Base-by-base conservation (phyloP, 306 rosid species). In the Geum urbanum region DNA sequence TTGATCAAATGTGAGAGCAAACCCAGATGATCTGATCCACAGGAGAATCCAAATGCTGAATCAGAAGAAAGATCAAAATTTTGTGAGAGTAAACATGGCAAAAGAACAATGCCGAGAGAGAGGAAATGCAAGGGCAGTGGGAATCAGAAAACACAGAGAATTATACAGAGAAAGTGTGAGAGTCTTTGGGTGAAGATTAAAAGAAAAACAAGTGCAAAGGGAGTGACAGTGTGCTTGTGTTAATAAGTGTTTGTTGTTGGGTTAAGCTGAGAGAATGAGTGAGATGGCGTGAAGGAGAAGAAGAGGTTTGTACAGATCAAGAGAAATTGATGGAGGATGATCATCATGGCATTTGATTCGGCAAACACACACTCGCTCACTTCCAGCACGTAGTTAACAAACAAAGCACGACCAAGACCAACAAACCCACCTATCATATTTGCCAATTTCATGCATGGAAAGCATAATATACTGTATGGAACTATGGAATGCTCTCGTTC, bases 201-300 rank as follows among this genome's bases (percentile, higher is more conserved):
- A 24, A 65, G 47, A 27, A 47, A 32, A 59, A 35, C 67, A 27
- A 48, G 47, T 48, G 54, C 74, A 51, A 67, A 41, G 55, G 48
- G 39, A 78, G 70, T 66, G 68, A 69, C 55, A 55, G 74, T 55
- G 68, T 24, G 27, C 27, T 24, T 24, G 27, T 24, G 27, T 24
- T 69, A 69, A 19, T 40, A 40, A 69, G 63, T 69, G 72, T 56
- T 51, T 32, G 37, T 32, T 52, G 49, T 67, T 46, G 39, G 67
- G 67, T 52, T 46, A 18, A 65, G 55, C 56, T 15, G 54, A 54
- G 67, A 27, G 81, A 74, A 76, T 32, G 72, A 72, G 72, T 18
- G 78, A 78, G 83, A 85, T 85, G 81, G 87, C 87, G 83, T 76
- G 72, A 72, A 50, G 77, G 40, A 69, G 88, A 78, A 80, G 82